phyloP scores from a whole-genome alignment of 345 rosid genomes.

The Abelmoschus esculentus region DNA sequence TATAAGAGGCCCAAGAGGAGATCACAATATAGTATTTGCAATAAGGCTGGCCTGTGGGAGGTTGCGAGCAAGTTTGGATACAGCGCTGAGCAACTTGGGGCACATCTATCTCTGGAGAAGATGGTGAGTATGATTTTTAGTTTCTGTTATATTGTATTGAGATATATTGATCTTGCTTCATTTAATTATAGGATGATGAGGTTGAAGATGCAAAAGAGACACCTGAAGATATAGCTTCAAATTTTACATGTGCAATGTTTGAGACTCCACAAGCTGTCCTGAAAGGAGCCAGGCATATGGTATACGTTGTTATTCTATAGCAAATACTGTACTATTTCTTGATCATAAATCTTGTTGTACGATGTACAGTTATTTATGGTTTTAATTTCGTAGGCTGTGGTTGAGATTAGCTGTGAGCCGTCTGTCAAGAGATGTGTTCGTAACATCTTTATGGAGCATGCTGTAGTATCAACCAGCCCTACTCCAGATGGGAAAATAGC shows the following conservation, averaged over 20 bases:
- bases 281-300: conserved; percentile 98
- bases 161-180: conserved; percentile 13
- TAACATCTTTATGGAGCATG: conserved; percentile 68
- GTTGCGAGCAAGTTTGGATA: conserved; percentile 85
- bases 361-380: neutral
- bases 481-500: conserved; percentile 73
- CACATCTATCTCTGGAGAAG: conserved; percentile 49
- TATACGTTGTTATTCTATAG: conserved; percentile 21
- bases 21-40: conserved; percentile 75
- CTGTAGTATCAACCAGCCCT: conserved; percentile 83
- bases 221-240: conserved; percentile 90
- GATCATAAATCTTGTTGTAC: neutral
- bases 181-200: conserved; percentile 49
- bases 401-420: conserved; percentile 97
- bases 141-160: conserved; percentile 11
- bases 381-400: conserved; percentile 59
- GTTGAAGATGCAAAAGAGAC: conserved; percentile 91
- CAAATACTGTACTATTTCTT: neutral
- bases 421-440: conserved; percentile 73
- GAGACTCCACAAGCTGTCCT: conserved; percentile 87
- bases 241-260: conserved; percentile 88
- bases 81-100: conserved; percentile 91
- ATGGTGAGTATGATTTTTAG: conserved; percentile 46
- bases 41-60: conserved; percentile 95
- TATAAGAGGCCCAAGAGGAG: conserved; percentile 92